Conservation (phyloP, 805 yeast genomes). For the Komagataella populi region DNA sequence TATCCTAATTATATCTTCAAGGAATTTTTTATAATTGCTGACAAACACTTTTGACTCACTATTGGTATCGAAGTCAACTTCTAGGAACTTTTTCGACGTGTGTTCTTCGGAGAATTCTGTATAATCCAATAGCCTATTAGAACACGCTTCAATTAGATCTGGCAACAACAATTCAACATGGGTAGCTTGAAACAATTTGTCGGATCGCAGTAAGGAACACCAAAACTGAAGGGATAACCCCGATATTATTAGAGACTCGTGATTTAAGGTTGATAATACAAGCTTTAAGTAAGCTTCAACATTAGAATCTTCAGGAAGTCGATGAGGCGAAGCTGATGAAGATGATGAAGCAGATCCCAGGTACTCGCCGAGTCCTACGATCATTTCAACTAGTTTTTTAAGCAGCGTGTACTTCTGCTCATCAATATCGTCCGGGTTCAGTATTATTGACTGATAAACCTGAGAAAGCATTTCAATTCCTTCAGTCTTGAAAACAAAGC, state of each 20-base stretch:
- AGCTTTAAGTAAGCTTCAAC: conserved; percentile 55
- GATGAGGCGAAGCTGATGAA: not conserved
- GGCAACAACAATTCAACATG: conserved; percentile 47
- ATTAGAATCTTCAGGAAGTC: conserved; percentile 26
- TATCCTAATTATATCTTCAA: conserved; percentile 84
- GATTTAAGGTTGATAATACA: conserved; percentile 69
- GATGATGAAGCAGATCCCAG: conserved; percentile 30
- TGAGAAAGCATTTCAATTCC: conserved; percentile 60
- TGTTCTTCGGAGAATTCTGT: conserved; percentile 53
- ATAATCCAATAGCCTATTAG: conserved; percentile 67
- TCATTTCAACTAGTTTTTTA: conserved; percentile 88
- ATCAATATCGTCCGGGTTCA: conserved; percentile 51
- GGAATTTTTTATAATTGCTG: conserved; percentile 65
- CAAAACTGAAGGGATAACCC: conserved; percentile 89
- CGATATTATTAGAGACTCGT: conserved; percentile 78
- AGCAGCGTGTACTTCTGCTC: conserved; percentile 70
- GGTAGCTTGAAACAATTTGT: conserved; percentile 47
- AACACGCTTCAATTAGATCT: conserved; percentile 58
- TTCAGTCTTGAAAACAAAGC: conserved; percentile 57
- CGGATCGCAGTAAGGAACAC: conserved; percentile 80
- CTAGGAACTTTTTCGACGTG: conserved; percentile 50
- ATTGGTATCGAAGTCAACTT: conserved; percentile 78
- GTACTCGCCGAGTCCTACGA: conserved; percentile 74
- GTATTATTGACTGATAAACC: conserved; percentile 47
- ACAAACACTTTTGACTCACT: conserved; percentile 71